Conservation (phyloP, 306 rosid genomes). For the Sindora glabra region DNA sequence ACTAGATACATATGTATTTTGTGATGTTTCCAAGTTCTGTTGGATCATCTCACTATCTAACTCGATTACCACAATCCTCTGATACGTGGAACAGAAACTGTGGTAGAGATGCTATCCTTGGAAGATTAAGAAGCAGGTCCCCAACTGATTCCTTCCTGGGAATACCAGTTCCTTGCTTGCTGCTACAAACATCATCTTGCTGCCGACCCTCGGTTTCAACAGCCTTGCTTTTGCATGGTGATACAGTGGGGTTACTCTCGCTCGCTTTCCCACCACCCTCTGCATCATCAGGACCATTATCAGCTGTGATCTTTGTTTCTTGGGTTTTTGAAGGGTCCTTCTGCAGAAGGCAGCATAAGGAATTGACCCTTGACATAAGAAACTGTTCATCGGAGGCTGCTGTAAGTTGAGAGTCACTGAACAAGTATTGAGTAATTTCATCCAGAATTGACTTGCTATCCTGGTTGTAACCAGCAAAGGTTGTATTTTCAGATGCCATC, state of each 20-base stretch:
- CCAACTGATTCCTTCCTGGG: constrained; percentile 63
- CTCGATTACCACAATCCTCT: constrained; percentile 37
- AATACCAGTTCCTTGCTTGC: constrained; percentile 39
- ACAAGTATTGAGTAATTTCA: constrained; percentile 56
- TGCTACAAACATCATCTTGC: constrained; percentile 21
- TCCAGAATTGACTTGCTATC: constrained; percentile 38
- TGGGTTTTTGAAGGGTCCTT: constrained; percentile 43
- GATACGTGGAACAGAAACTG: constrained; percentile 47
- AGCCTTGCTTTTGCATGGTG: constrained; percentile 16
- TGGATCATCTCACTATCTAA: constrained; percentile 19
- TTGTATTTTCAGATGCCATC: constrained; percentile 31
- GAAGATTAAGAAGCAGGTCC: constrained; percentile 61
- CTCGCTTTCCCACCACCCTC: constrained; percentile 12
- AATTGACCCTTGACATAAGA: constrained; percentile 69
- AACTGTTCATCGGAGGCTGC: constrained; percentile 47
- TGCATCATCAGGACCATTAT: background rate
- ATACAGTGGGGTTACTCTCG: constrained; percentile 12
- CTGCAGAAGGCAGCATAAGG: constrained; percentile 64
- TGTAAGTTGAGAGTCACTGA: constrained; percentile 40
- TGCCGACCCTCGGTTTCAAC: constrained; percentile 20
- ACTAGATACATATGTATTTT: too few species aligned
- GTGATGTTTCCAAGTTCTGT: constrained; percentile 10
- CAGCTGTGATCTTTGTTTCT: constrained; percentile 12
- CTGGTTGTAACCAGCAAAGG: constrained; percentile 22
- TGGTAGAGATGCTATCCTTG: constrained; percentile 73